Evolutionary conservation across 2,329 filamentous ascomycete species (phyloP).

Genomic region (Xylaria sp.): DNA sequence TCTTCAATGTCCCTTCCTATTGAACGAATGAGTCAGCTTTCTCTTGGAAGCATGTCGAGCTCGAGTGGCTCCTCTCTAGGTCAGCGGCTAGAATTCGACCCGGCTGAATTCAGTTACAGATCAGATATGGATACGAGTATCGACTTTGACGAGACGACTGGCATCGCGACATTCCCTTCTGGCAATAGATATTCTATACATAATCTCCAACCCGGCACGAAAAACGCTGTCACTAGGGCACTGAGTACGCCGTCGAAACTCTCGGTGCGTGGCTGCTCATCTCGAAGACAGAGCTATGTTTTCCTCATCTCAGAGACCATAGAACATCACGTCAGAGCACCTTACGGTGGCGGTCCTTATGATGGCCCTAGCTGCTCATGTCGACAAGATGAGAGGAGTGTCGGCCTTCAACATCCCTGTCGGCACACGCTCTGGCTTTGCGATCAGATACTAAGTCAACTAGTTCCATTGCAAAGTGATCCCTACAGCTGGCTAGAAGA

Average conservation of each 20-base stretch:
- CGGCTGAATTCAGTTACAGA: conserved; percentile 29
- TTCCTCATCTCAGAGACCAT: conserved; percentile 63
- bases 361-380: conserved; percentile 56
- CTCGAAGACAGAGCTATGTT: conserved; percentile 55
- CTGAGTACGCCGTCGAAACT: conserved; percentile 57
- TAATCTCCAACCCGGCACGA: conserved; percentile 42
- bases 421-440: conserved; percentile 59
- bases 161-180: conserved; percentile 44
- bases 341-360: conserved; percentile 47
- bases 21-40: conserved; percentile 48
- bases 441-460: conserved; percentile 57
- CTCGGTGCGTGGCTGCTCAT: conserved; percentile 55
- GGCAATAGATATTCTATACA: conserved; percentile 45
- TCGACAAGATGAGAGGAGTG: conserved; percentile 34
- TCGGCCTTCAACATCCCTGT: conserved; percentile 47
- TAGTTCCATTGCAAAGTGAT: conserved; percentile 48
- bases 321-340: conserved; percentile 58
- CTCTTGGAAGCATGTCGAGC: conserved; percentile 48
- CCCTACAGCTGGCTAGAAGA: conserved; percentile 50
- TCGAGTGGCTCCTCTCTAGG: conserved; percentile 42
- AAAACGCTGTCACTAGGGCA: conserved; percentile 49
- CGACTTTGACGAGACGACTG: conserved; percentile 43
- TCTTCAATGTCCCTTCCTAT: conserved; percentile 45
- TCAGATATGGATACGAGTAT: conserved; percentile 41
- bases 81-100: conserved; percentile 36